Evolutionary conservation across 23 red algal genomes (phyloP), one percentile per base, ranked within the genome.

Genomic region (Gracilariopsis chorda): DNA sequence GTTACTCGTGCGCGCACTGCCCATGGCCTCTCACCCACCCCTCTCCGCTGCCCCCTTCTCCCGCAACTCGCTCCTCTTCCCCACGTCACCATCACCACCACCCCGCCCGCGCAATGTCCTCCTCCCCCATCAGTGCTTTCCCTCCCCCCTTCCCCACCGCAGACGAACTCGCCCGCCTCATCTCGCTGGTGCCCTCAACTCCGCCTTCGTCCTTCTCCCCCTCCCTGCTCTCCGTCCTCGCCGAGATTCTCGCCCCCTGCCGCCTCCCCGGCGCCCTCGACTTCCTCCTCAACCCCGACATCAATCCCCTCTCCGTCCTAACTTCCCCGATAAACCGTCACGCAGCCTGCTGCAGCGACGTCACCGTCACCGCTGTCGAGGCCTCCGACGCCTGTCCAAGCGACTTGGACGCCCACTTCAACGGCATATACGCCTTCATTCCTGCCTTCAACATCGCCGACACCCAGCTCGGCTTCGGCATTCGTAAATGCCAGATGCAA

Each of bases 271-370:
- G 56, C 52, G 82, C 60, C 34, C n/a, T 70, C 12, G 82, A 87
- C 63, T 87, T 87, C 20, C 65, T 87, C 44, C 33, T 87, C 62
- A 87, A 67, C 65, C 47, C 61, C 59, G 65, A 87, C 21, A 32
- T 63, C 27, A 63, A 57, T 42, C 64, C 82, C 25, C 63, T 87
- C n/a, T 87, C 82, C 46, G 44, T 63, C 43, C 43, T 87, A 37
- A 87, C 82, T 27, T 33, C 82, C 3, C 82, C 82, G 6, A 2
- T 87, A 10, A 87, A 87, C 60, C 53, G 53, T 21, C 39, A 53
- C 39, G 43, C 33, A 0, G 82, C 82, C 53, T 59, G 69, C 48
- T 40, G 60, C 43, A 87, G 82, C 42, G 13, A 13, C 48, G 61
- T 72, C 28, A 16, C 13, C n/a, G 49, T 87, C 23, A 48, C 82